Percentiles rank a stretch among this genome's conserved stretches.
Evolutionary conservation across 116 monocot species (phyloP).

Genomic region (Cymodocea nodosa): DNA sequence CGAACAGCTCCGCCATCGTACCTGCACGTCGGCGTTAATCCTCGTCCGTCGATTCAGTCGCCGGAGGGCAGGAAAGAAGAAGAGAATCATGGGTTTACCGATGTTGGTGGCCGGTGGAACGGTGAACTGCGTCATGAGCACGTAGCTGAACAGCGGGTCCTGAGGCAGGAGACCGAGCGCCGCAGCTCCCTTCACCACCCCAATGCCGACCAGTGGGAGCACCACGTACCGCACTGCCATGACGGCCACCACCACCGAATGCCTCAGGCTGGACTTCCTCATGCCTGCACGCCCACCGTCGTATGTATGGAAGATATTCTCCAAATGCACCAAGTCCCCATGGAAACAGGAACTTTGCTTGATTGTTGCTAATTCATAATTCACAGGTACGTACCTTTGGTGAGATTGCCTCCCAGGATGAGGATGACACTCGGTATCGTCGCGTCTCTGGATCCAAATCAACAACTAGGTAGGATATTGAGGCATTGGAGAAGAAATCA

Average conservation of each 20-base stretch:
- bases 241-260: constrained; percentile 19
- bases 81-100: constrained; percentile 22
- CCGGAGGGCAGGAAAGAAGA: not conserved
- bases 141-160: constrained; percentile 56
- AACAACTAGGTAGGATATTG: not conserved
- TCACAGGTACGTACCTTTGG: constrained; percentile 26
- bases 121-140: constrained; percentile 49
- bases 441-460: constrained; percentile 35
- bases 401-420: constrained; percentile 79
- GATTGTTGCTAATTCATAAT: too few relatives aligned
- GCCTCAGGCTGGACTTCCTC: constrained; percentile 28
- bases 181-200: constrained; percentile 26
- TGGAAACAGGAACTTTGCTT: too few relatives aligned
- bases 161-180: constrained; percentile 35
- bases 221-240: constrained; percentile 35
- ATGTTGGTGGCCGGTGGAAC: constrained; percentile 67
- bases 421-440: constrained; percentile 74
- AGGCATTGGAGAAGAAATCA: not conserved
- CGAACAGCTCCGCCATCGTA: constrained; percentile 67
- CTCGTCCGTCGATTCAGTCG: not conserved
- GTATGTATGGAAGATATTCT: too few relatives aligned
- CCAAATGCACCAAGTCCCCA: not conserved
- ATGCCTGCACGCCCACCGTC: constrained; percentile 27
- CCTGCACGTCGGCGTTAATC: constrained; percentile 20
- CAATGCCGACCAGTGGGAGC: constrained; percentile 46